Conservation (phyloP, 116 monocot species). For the Posidonia oceanica region DNA sequence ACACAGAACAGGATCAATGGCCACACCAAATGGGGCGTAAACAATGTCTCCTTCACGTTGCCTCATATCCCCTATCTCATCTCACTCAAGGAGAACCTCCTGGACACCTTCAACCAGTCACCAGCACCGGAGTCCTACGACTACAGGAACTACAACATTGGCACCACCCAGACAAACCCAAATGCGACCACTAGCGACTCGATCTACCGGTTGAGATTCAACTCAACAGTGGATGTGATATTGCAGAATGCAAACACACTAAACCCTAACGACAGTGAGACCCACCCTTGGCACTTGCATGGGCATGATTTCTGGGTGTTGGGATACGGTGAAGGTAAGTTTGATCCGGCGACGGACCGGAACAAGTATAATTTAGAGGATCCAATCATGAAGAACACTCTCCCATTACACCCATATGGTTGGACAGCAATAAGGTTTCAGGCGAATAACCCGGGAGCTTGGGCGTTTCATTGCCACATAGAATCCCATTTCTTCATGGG, state of each 20-base stretch:
- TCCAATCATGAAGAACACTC: conserved; percentile 67
- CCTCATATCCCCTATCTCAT: conserved; percentile 46
- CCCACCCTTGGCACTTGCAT: conserved; percentile 67
- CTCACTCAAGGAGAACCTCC: conserved; percentile 23
- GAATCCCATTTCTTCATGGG: conserved; percentile 67
- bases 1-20: conserved; percentile 56
- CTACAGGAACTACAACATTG: conserved; percentile 35
- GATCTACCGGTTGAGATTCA: conserved; percentile 28
- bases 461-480: conserved; percentile 72
- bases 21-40: conserved; percentile 31
- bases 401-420: conserved; percentile 44
- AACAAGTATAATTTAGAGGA: conserved; percentile 30
- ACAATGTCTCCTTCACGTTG: conserved; percentile 41
- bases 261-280: conserved; percentile 37
- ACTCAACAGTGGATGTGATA: conserved; percentile 50
- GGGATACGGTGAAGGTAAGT: conserved; percentile 46
- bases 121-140: conserved; percentile 42
- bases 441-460: conserved; percentile 59
- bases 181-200: conserved; percentile 29
- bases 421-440: conserved; percentile 68
- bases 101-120: conserved; percentile 13
- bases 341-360: conserved; percentile 24
- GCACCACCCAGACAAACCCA: conserved; percentile 3
- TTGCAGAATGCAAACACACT: conserved; percentile 60
- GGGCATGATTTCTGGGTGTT: conserved; percentile 80